These are phyloP conservation scores for Leucocoprinus birnbaumii DNA, from an alignment of 768 basidiomycete genomes.

Conservation along the genomic window DNA sequence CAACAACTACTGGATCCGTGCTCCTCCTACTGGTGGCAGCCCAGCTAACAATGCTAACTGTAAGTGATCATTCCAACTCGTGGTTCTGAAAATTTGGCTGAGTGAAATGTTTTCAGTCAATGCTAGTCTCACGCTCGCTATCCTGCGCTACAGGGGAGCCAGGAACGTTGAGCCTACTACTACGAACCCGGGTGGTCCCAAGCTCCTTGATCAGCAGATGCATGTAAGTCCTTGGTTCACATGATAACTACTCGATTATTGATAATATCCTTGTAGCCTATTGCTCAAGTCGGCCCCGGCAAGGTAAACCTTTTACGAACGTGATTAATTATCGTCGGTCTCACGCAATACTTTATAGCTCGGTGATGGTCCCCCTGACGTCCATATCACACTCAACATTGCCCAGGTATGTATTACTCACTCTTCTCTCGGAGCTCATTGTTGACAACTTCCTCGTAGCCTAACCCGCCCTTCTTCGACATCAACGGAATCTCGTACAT, in stretches of 20 bases:
- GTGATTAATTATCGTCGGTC: background rate
- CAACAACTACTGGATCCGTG: conserved; percentile 38
- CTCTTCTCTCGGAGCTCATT: background rate
- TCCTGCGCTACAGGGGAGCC: conserved; percentile 41
- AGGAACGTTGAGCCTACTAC: conserved; percentile 23
- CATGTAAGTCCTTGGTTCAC: background rate
- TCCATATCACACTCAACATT: conserved; percentile 28
- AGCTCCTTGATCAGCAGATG: conserved; percentile 26
- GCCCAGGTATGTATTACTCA: conserved; percentile 28
- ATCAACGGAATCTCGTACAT: conserved; percentile 16
- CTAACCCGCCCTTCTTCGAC: conserved; percentile 13
- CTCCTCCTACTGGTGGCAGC: conserved; percentile 33
- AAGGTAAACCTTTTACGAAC: background rate
- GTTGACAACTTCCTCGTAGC: conserved; percentile 23
- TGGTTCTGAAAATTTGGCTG: background rate
- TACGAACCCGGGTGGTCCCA: conserved; percentile 19
- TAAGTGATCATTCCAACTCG: background rate
- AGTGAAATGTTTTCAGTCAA: conserved; percentile 32
- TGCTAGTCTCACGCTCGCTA: conserved; percentile 30
- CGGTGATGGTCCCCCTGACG: conserved; percentile 29
- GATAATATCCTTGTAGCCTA: background rate
- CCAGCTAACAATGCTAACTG: conserved; percentile 10
- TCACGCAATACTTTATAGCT: background rate
- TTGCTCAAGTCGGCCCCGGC: conserved; percentile 1
- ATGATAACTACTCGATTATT: background rate